Percentiles rank a stretch among this genome's conserved stretches.
These are phyloP conservation scores for Aspergillus bridgeri DNA, from an alignment of 495 filamentous ascomycete species.

Conservation along the genomic window DNA sequence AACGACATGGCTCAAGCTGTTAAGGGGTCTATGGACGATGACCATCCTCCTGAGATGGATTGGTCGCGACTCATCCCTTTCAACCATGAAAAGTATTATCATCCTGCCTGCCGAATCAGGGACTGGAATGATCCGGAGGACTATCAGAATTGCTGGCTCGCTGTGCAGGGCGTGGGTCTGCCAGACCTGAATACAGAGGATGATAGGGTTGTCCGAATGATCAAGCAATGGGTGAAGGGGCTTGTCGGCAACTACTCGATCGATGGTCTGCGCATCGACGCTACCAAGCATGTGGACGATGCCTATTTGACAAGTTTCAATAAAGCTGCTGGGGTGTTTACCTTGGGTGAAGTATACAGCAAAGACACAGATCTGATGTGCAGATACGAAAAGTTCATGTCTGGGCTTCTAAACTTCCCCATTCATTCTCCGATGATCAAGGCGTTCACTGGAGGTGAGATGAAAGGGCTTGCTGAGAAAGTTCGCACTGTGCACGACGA, in stretches of 20 bases:
- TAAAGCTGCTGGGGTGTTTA: background rate
- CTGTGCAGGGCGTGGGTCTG: constrained; percentile 52
- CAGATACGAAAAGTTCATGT: background rate
- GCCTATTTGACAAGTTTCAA: background rate
- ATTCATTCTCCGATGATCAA: constrained; percentile 51
- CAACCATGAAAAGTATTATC: constrained; percentile 55
- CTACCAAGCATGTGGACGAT: constrained; percentile 51
- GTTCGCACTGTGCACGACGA: constrained; percentile 37
- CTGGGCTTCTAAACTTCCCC: background rate
- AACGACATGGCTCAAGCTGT: constrained; percentile 64
- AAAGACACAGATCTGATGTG: background rate
- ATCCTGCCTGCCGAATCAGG: constrained; percentile 56
- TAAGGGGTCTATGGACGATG: constrained; percentile 9
- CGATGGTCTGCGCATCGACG: constrained; percentile 68
- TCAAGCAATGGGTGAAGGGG: constrained; percentile 55
- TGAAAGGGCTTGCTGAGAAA: constrained; percentile 50
- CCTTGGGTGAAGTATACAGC: background rate
- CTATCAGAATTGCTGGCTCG: constrained; percentile 53
- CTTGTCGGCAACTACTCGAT: constrained; percentile 62
- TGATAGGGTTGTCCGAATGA: constrained; percentile 45
- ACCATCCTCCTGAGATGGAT: constrained; percentile 39
- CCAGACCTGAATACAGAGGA: constrained; percentile 62
- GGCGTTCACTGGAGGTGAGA: constrained; percentile 53
- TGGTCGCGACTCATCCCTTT: constrained; percentile 58
- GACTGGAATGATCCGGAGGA: constrained; percentile 18